Base-by-base conservation (phyloP, 805 yeast genomes). In the Nakazawaea laoshanensis region DNA sequence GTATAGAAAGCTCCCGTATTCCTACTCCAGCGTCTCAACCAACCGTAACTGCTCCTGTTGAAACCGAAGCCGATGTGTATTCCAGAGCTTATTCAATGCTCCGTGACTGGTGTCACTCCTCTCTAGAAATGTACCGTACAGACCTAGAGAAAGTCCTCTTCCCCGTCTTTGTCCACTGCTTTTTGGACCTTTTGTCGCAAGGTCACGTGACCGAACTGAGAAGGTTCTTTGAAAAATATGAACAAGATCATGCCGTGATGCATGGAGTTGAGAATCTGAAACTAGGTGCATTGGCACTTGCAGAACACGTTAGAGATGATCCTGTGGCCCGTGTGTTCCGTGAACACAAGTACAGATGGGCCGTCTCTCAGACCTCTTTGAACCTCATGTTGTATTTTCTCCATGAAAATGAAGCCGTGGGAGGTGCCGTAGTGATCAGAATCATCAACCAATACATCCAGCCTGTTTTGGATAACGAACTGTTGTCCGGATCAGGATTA, bases 151-250 rank as follows among this genome's bases (percentile, higher is more conserved):
- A 92, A 42, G 70, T 89, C 27, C 59, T 89, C 44, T 92, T 83
- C 53, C 99, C 99, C 5, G 66, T 92, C n/a, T 92, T 88, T 56
- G 80, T 89, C 32, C 95, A 89, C 54, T 74, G 86, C 46, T 92
- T 74, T 51, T 63, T 92, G 40, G 89, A 86, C 45, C 65, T 92
- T 37, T 74, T 89, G 14, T 61, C 73, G 27, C 79, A 83, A 47
- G 70, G 74, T 38, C 68, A 65, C 44, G 57, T 71, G 5, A 53
- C 61, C 13, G 68, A 72, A 33, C 94, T 95, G 5, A 74, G 84
- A 46, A 55, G 60, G 15, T 89, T 89, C 49, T 86, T 81, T 47
- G 83, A 79, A 41, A 74, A 71, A 47, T 88, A 77, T 52, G 67
- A 77, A 30, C 61, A 61, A 9, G 95, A 86, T 49, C 95, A 85